Evolutionary conservation across 2,329 filamentous ascomycete genomes (phyloP).

Genomic region (Knoxdaviesia proteae): DNA sequence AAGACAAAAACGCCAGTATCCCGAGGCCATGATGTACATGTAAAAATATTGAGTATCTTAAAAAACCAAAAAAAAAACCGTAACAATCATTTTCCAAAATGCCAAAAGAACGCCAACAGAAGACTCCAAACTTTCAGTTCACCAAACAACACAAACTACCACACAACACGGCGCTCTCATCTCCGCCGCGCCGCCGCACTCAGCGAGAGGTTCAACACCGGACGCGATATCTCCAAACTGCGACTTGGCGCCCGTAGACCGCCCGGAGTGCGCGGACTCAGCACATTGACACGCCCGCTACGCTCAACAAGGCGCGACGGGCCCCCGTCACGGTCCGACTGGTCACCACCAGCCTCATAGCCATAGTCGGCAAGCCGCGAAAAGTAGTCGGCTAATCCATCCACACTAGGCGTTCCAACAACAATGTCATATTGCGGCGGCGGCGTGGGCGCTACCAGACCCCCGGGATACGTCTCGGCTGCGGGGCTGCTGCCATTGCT

Average conservation of each 20-base stretch:
- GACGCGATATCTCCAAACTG: constrained; percentile 32
- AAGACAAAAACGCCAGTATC: background rate
- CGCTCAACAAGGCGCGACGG: constrained; percentile 26
- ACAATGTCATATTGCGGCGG: constrained; percentile 61
- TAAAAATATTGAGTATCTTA: background rate
- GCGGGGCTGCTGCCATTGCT: too few species aligned
- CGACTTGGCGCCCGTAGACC: constrained; percentile 30
- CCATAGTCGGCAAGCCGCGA: constrained; percentile 56
- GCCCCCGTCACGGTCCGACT: constrained; percentile 15
- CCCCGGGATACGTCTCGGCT: constrained; percentile 4
- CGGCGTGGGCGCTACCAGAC: constrained; percentile 7
- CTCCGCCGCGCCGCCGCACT: constrained; percentile 3
- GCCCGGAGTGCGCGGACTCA: constrained; percentile 33
- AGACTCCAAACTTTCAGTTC: background rate
- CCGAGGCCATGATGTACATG: too few species aligned
- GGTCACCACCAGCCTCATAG: constrained; percentile 7
- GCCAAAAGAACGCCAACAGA: background rate
- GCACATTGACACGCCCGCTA: constrained; percentile 34
- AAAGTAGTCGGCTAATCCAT: constrained; percentile 73
- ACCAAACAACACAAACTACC: background rate
- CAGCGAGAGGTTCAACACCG: constrained; percentile 15
- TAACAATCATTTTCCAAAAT: background rate
- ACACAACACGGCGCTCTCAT: background rate
- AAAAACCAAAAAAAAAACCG: background rate
- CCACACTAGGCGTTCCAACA: constrained; percentile 44